Conservation (phyloP, 2,329 filamentous ascomycete genomes). For the Pseudopyrenochaeta lycopersici region DNA sequence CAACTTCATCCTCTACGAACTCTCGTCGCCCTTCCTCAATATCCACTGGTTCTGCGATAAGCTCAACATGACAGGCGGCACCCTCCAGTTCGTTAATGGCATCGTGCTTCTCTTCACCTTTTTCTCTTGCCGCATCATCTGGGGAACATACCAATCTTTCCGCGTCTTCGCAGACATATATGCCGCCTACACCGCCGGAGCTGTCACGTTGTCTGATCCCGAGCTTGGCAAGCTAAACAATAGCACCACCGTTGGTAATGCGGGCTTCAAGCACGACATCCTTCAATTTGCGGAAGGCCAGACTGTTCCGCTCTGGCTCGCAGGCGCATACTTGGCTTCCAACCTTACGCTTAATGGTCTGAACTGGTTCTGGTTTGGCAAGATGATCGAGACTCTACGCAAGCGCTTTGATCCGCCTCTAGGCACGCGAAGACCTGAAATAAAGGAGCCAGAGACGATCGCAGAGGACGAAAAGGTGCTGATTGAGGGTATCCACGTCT, state of each 20-base stretch:
- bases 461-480: slow-evolving; percentile 41
- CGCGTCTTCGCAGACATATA: slow-evolving; percentile 73
- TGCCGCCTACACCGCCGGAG: slow-evolving; percentile 49
- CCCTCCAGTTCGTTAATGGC: slow-evolving; percentile 79
- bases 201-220: slow-evolving; percentile 34
- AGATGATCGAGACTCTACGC: slow-evolving; percentile 82
- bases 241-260: slow-evolving; percentile 23
- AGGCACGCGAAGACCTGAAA: slow-evolving; percentile 49
- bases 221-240: slow-evolving; percentile 39
- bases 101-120: slow-evolving; percentile 76
- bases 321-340: slow-evolving; percentile 70
- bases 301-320: slow-evolving; percentile 73
- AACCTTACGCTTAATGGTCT: slow-evolving; percentile 78
- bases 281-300: slow-evolving; percentile 57
- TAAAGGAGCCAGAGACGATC: slow-evolving; percentile 20
- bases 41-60: slow-evolving; percentile 95
- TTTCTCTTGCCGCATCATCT: slow-evolving; percentile 79
- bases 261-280: slow-evolving; percentile 52
- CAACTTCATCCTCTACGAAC: slow-evolving; percentile 86
- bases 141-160: slow-evolving; percentile 76
- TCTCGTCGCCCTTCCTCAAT: slow-evolving; percentile 85
- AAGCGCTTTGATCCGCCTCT: slow-evolving; percentile 75
- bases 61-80: slow-evolving; percentile 78
- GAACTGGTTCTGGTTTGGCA: slow-evolving; percentile 86
- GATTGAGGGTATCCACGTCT: slow-evolving; percentile 44